Base-by-base conservation (phyloP, 805 yeast genomes). In the Metschnikowia henanensis region DNA sequence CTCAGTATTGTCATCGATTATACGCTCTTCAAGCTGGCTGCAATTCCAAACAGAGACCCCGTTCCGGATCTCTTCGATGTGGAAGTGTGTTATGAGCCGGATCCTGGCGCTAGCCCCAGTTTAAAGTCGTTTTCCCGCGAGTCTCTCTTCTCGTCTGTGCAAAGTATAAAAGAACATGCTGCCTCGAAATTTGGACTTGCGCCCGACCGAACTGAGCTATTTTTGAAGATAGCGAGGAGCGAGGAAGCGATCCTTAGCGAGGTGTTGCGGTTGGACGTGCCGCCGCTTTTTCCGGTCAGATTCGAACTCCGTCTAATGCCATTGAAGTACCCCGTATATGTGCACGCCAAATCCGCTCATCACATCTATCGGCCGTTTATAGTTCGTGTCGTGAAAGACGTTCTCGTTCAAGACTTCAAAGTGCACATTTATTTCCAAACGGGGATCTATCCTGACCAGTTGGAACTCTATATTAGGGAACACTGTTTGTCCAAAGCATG, bases 31-130 rank as follows among this genome's bases (percentile, higher is more conserved):
- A 38, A 47, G 16, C 41, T 50, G 8, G 47, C 55, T 2, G 18
- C 39, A 12, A 50, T 62, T 13, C 66, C 66, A 8, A 33, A 37
- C 9, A 35, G 61, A 29, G 61, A 56, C 26, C 68, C 69, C 4
- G 49, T 46, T 1, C 57, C 52, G 20, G 60, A 57, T 30, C 39
- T 56, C 4, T 65, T 65, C 35, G 62, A 58, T 33, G 46, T 62
- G n/a, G 33, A 41, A 10, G 31, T 41, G 9, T 13, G 5, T 4
- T 20, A 10, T 19, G 47, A 47, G 13, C 49, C 41, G 34, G 30
- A 1, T 49, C 46, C 32, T n/a, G 21, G 10, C 25, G 13, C 30
- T 4, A 30, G 38, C n/a, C 34, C 29, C n/a, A n/a, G 12, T 12
- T 20, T 12, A 6, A 21, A 35, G 7, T 42, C 49, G 28, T 43